Percentiles rank a stretch among this genome's conserved stretches.
These are phyloP conservation scores for Myriosclerotinia duriaeana DNA, from an alignment of 2,329 filamentous ascomycete genomes.

Conservation along the genomic window DNA sequence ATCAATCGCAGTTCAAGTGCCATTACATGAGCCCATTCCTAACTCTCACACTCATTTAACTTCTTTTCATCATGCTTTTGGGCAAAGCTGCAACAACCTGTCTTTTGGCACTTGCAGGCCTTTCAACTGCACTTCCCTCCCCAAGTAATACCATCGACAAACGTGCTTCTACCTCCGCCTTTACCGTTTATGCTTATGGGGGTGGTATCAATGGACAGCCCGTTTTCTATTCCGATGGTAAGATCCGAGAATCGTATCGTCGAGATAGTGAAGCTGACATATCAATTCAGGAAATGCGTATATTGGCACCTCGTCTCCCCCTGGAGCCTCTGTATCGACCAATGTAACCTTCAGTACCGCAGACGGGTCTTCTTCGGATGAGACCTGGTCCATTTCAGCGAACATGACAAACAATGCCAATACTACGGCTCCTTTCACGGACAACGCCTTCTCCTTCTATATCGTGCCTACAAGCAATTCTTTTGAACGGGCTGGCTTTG, in stretches of 20 bases:
- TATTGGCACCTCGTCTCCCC: neutral
- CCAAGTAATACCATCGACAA: neutral
- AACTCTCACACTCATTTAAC: neutral
- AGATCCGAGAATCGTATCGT: neutral
- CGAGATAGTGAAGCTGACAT: neutral
- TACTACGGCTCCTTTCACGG: neutral
- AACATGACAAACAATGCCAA: neutral
- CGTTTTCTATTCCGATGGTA: conserved; percentile 7
- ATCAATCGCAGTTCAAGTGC: neutral
- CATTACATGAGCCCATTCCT: neutral
- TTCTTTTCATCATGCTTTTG: neutral
- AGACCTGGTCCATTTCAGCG: neutral
- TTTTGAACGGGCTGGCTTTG: neutral
- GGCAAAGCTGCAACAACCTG: neutral
- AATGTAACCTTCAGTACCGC: conserved; percentile 7
- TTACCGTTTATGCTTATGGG: conserved; percentile 1
- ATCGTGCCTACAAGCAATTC: neutral
- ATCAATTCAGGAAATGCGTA: conserved; percentile 9
- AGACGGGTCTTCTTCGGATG: neutral
- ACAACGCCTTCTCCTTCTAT: neutral
- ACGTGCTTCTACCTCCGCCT: neutral
- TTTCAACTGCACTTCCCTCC: neutral
- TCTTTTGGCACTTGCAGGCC: neutral
- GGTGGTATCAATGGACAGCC: neutral
- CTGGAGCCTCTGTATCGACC: neutral